Evolutionary conservation across 2,329 filamentous ascomycete species (phyloP), one percentile per base, ranked within the genome.

Genomic region (Periglandula ipomoeae): DNA sequence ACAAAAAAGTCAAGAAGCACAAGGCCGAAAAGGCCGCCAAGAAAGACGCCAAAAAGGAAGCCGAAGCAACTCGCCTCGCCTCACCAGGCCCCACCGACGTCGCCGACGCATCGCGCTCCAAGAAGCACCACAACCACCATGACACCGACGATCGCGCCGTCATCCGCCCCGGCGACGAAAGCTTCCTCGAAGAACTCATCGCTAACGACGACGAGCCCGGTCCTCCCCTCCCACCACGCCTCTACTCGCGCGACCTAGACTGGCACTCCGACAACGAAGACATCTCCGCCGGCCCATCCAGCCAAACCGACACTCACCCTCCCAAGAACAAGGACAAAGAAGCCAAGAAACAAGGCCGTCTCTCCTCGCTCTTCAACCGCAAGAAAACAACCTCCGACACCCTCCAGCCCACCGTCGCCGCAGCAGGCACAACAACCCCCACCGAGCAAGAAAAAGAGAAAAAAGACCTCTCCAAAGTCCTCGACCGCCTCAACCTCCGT

Each of bases 401-500:
- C 5, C 24, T 40, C 44, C 38, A 22, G 22, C 38, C 22, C 20
- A 7, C 19, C 13, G 5, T 62, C 48, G 10, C 41, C n/a, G 26
- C 26, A 32, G 43, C 62, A 19, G 68, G 71, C 39, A 60, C 61
- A 44, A 65, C 70, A 39, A 60, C 62, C 38, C 56, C 56, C 53
- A 68, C 53, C 49, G 73, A 66, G 62, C 76, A 62, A 24, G 69
- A 71, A 49, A 64, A 65, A 39, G 79, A 82, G 65, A 68, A 66
- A 56, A 82, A 89, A 59, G 93, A 96, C 58, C 79, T 97, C 51
- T 80, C 79, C 35, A 76, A 79, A 26, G 81, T 95, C 20, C 83
- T 98, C 24, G 86, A 95, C 60, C 79, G 87, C 40, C 77, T 98
- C 52, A 90, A 94, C 61, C 80, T 95, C 27, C 5, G 86, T 87